Evolutionary conservation across 441 rosid species (phyloP), one percentile per base, ranked within the genome.

Genomic region (Brassica hybrid): DNA sequence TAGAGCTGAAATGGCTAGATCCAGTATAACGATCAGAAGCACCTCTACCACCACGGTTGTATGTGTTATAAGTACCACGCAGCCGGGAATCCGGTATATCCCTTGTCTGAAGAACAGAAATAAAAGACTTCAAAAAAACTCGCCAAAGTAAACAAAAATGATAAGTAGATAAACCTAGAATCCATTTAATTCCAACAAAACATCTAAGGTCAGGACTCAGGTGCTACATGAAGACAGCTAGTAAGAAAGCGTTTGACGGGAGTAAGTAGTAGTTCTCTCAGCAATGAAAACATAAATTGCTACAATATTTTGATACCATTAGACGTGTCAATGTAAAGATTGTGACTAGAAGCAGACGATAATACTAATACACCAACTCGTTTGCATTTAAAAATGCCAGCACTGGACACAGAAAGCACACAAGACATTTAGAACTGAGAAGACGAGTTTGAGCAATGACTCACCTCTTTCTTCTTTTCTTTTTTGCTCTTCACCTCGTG

Each of bases 401-500:
- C 48, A 41, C 48, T 38, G 41, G 9, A 34, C 8, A 43, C 34
- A 43, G 54, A 13, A 48, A 48, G 14, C 14, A 13, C 54, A 48
- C 7, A 68, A 27, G 19, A 75, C 4, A 52, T 23, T 16, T 25
- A 34, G 21, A 7, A 6, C 5, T 13, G 58, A 23, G 61, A 67
- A 66, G 48, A 67, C 32, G 7, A 68, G 18, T 72, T 65, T 52
- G 18, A 76, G 70, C 41, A 41, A 50, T 41, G 56, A 77, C 84
- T 66, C 65, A 90, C 98, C 97, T 91, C 98, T 78, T 91, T 95
- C 83, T 91, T 88, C 90, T 90, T 95, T 65, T 93, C 99, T 63
- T 96, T 86, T 76, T 91, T 95, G 87, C 98, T 93, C 93, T 90
- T 95, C 80, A 95, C 98, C 87, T 95, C 97, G 14, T 70, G 98